Evolutionary conservation across 768 basidiomycete species (phyloP).

Genomic region (Cystoderma amianthinum): DNA sequence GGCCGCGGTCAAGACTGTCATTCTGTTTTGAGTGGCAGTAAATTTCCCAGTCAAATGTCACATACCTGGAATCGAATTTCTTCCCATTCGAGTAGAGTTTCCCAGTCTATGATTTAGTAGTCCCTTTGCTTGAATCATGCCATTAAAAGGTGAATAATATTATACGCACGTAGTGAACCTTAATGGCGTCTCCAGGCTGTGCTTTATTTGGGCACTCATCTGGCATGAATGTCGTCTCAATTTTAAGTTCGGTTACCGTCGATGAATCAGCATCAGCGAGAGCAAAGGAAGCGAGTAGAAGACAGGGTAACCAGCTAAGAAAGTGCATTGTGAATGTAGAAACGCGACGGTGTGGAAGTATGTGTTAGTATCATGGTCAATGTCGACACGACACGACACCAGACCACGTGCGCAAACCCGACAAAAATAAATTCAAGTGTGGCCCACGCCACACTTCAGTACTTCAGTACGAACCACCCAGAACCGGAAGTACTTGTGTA

Average conservation of each 20-base stretch:
- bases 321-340: constrained; percentile 54
- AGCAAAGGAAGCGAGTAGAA: constrained; percentile 41
- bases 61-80: constrained; percentile 87
- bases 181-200: constrained; percentile 52
- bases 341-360: no score
- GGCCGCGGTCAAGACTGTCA: constrained; percentile 59
- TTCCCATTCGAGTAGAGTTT: constrained; percentile 67
- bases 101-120: constrained; percentile 66
- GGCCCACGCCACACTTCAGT: no score
- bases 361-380: no score
- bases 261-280: constrained; percentile 33
- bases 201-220: constrained; percentile 49
- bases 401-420: no score
- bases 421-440: no score
- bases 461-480: no score
- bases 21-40: background rate
- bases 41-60: background rate
- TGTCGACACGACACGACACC: no score
- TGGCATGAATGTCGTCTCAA: constrained; percentile 57
- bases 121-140: no score
- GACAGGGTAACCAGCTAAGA: constrained; percentile 35
- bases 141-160: background rate
- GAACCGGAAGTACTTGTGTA: no score
- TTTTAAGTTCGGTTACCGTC: constrained; percentile 46
- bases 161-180: constrained; percentile 69